phyloP scores from a whole-genome alignment of 1,139 yeast genomes.

The Dujonia santamariae region DNA sequence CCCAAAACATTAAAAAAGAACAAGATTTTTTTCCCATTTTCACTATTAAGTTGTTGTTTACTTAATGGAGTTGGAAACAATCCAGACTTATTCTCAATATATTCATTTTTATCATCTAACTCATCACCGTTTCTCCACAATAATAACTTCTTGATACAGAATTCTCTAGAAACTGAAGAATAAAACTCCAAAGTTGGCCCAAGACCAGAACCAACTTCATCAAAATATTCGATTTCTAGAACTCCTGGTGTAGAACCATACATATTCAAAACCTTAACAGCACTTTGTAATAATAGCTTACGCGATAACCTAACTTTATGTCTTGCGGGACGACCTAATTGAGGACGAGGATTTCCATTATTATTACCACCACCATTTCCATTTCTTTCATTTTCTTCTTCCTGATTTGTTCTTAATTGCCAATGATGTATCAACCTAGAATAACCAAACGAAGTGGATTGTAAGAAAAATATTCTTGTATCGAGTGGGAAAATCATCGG shows the following conservation, averaged over 20 bases:
- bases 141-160: constrained; percentile 47
- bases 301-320: constrained; percentile 82
- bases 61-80: constrained; percentile 73
- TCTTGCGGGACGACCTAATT: constrained; percentile 73
- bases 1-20: constrained; percentile 70
- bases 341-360: constrained; percentile 25
- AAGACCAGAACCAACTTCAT: constrained; percentile 93
- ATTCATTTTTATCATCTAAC: constrained; percentile 29
- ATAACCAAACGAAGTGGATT: constrained; percentile 89
- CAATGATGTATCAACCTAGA: constrained; percentile 80
- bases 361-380: constrained; percentile 7
- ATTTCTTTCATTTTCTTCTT: constrained; percentile 22
- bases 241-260: constrained; percentile 81
- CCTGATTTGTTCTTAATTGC: constrained; percentile 56
- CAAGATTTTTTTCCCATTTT: constrained; percentile 43
- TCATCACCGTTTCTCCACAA: constrained; percentile 68
- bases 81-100: constrained; percentile 46
- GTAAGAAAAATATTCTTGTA: constrained; percentile 73
- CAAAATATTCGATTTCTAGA: constrained; percentile 82
- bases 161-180: constrained; percentile 75
- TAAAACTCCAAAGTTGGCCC: constrained; percentile 97
- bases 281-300: constrained; percentile 68
- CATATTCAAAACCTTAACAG: constrained; percentile 70
- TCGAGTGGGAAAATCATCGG: constrained; percentile 87
- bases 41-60: constrained; percentile 21